phyloP scores from a whole-genome alignment of 169 alveolate genomes.

The Eimeria maxima region DNA sequence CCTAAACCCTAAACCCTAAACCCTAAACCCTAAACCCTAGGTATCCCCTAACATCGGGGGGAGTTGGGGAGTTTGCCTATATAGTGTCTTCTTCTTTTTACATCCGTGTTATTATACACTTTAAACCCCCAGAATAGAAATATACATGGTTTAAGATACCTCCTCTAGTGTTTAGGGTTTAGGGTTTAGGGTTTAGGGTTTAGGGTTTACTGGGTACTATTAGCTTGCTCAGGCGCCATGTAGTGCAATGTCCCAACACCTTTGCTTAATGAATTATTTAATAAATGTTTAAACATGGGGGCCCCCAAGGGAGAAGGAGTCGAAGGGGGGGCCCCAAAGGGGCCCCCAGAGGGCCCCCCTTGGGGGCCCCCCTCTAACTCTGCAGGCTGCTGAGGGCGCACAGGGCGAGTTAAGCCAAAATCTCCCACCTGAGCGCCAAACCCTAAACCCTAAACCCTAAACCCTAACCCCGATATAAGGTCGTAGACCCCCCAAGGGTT shows the following conservation, averaged over 20 bases:
- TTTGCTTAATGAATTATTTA: neutral
- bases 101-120: no score
- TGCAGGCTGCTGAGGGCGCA: neutral
- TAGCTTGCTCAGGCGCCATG: slow-evolving; percentile 78
- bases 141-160: neutral
- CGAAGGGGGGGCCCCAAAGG: slow-evolving; percentile 3
- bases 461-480: no score
- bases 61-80: no score
- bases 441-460: no score
- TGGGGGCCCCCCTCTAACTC: neutral
- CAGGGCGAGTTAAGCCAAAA: neutral
- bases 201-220: no score
- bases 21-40: neutral
- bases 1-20: neutral
- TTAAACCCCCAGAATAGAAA: neutral
- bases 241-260: slow-evolving; percentile 75
- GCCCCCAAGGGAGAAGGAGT: no score
- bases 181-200: slow-evolving; percentile 17
- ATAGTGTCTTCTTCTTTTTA: no score
- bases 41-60: no score
- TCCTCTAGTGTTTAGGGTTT: slow-evolving; percentile 12
- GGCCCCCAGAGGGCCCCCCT: no score
- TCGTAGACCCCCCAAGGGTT: no score
- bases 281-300: neutral
- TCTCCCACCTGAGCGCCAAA: slow-evolving; percentile 27